Conservation (phyloP, 805 yeast species). For the Metschnikowia drakensbergensis region DNA sequence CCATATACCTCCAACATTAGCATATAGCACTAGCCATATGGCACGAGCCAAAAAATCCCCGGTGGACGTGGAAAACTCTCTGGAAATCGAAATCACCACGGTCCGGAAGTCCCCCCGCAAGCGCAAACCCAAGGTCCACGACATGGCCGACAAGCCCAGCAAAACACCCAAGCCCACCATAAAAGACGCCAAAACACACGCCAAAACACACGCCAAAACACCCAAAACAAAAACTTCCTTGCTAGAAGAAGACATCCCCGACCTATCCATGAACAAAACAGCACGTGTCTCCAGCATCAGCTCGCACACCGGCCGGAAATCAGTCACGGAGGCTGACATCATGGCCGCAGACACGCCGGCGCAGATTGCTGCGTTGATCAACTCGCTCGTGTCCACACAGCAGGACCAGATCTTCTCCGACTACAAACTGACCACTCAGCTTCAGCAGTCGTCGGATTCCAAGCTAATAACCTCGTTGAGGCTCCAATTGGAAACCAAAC, state of each 20-base stretch:
- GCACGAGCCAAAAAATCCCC: neutral
- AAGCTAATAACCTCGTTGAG: slow-evolving; percentile 24
- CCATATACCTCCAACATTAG: neutral
- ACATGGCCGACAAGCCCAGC: neutral
- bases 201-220: neutral
- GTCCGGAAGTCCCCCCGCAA: slow-evolving; percentile 3
- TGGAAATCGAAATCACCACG: neutral
- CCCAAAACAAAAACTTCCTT: neutral
- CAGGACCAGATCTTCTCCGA: slow-evolving; percentile 30
- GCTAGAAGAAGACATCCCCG: slow-evolving; percentile 1
- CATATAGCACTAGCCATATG: neutral
- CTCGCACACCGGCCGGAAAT: neutral
- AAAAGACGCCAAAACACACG: neutral
- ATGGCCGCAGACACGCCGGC: slow-evolving; percentile 23
- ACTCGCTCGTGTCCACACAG: slow-evolving; percentile 28
- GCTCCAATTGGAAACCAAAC: slow-evolving; percentile 25
- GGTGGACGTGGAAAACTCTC: neutral
- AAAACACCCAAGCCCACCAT: neutral
- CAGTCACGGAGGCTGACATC: slow-evolving; percentile 29
- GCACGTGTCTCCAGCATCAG: neutral
- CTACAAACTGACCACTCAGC: slow-evolving; percentile 21
- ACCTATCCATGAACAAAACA: neutral
- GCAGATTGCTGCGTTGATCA: slow-evolving; percentile 28
- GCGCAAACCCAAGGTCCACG: slow-evolving; percentile 2
- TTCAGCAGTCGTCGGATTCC: slow-evolving; percentile 18